Evolutionary conservation across 345 rosid genomes (phyloP), one percentile per base, ranked within the genome.

Genomic region (Eucalyptus erythrocorys): DNA sequence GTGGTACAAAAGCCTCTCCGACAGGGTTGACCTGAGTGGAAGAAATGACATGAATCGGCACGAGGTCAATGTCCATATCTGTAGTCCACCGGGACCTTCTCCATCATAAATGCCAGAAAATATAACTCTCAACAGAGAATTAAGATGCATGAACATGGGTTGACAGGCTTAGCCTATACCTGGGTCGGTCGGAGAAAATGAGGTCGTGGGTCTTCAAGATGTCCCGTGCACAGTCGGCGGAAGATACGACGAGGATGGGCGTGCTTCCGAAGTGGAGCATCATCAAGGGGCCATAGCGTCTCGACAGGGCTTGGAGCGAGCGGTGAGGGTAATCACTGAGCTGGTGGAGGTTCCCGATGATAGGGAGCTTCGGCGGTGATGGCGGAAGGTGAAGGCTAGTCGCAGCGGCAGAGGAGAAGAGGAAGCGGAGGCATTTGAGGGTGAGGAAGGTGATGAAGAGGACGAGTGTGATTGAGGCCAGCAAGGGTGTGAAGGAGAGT

Each of bases 301-400:
- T 89, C 66, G 96, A 89, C 15, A 96, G 81, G 59, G 88, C 30
- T 42, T 55, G 79, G 8, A 95, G 92, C 21, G 94, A 89, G 55
- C 92, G 92, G 89, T 95, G 97, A n/a, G 95, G 92, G 85, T 89
- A 17, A 55, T 7, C 34, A 17, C 96, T 95, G 6, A 95, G 87
- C 61, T 92, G 94, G 85, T 93, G 95, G 87, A 96, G 93, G 92
- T 95, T 94, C 81, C 98, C 98, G 7, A 95, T 71, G 57, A 95
- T 15, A 9, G 96, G 95, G 50, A 95, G 94, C 86, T 89, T 88
- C 42, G 89, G 87, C 21, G 96, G 97, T 15, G 97, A 94, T 3
- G 96, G 94, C 45, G 45, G 61, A 26, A 93, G 93, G 21, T n/a
- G 37, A 13, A 57, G 85, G 61, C 16, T n/a, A 48, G 59, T 19